Conservation (phyloP, 2,329 filamentous ascomycete species). For the Penicillium palitans region DNA sequence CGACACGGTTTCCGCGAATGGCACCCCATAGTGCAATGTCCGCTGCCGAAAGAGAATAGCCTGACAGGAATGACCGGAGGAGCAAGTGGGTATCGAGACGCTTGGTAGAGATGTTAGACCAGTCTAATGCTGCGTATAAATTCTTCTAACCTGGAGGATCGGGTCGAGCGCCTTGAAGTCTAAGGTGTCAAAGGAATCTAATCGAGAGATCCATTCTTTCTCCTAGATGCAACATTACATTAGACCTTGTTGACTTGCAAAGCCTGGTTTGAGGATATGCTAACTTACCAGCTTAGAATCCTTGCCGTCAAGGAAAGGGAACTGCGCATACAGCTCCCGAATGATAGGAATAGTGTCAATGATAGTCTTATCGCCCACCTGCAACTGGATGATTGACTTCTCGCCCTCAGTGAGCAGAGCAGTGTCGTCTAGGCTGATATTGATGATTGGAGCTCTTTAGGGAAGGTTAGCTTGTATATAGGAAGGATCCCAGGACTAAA, state of each 20-base stretch:
- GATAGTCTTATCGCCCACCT: slow-evolving; percentile 36
- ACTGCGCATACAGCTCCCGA: slow-evolving; percentile 35
- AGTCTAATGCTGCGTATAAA: not conserved
- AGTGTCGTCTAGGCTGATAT: slow-evolving; percentile 42
- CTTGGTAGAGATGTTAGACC: not conserved
- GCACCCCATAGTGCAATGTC: slow-evolving; percentile 83
- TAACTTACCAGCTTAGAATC: slow-evolving; percentile 37
- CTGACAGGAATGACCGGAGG: slow-evolving; percentile 80
- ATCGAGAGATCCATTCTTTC: slow-evolving; percentile 58
- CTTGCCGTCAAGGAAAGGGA: slow-evolving; percentile 40
- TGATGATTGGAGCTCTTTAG: slow-evolving; percentile 31
- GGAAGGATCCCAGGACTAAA: not conserved
- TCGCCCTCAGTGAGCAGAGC: slow-evolving; percentile 22
- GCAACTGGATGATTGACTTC: not conserved
- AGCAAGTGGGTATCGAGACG: slow-evolving; percentile 85
- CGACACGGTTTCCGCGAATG: slow-evolving; percentile 78
- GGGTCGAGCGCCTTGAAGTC: slow-evolving; percentile 84
- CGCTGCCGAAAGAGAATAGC: slow-evolving; percentile 65
- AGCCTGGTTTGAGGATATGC: not conserved
- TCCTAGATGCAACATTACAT: slow-evolving; percentile 27
- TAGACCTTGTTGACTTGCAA: not conserved
- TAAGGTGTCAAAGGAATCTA: slow-evolving; percentile 54
- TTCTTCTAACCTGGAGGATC: slow-evolving; percentile 53
- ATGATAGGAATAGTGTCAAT: slow-evolving; percentile 35
- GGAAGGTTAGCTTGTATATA: not conserved